Percentiles rank a stretch among this genome's conserved stretches.
Evolutionary conservation across 2,329 filamentous ascomycete genomes (phyloP).

Genomic region (Microthyrium microscopicum): DNA sequence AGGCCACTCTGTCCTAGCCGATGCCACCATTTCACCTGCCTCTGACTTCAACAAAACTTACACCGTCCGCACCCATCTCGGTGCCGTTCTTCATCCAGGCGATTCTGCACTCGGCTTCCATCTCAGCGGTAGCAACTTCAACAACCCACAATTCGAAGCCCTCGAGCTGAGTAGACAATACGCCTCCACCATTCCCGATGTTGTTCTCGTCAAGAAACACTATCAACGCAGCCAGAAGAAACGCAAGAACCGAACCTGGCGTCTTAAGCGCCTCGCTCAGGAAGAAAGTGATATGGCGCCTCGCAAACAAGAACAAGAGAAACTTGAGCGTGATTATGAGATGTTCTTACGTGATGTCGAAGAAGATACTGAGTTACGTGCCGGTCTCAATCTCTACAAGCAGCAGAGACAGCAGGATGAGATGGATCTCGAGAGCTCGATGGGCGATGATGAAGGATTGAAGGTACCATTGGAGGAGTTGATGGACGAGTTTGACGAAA

Average conservation of each 20-base stretch:
- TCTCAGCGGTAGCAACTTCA: slow-evolving; percentile 78
- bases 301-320: slow-evolving; percentile 73
- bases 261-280: slow-evolving; percentile 79
- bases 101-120: slow-evolving; percentile 95
- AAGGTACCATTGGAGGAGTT: slow-evolving; percentile 39
- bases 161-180: slow-evolving; percentile 66
- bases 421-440: slow-evolving; percentile 33
- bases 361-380: slow-evolving; percentile 76
- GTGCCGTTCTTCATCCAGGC: slow-evolving; percentile 66
- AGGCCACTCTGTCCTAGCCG: slow-evolving; percentile 70
- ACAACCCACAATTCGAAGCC: slow-evolving; percentile 70
- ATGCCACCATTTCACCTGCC: slow-evolving; percentile 74
- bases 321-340: slow-evolving; percentile 87
- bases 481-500: slow-evolving; percentile 84
- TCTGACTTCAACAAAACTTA: slow-evolving; percentile 79
- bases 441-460: slow-evolving; percentile 34
- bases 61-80: slow-evolving; percentile 80
- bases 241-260: slow-evolving; percentile 57
- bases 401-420: slow-evolving; percentile 48
- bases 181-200: slow-evolving; percentile 68
- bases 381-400: slow-evolving; percentile 77
- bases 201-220: slow-evolving; percentile 92
- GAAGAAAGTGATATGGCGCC: slow-evolving; percentile 79
- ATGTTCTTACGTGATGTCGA: slow-evolving; percentile 94
- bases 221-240: slow-evolving; percentile 76